Percentiles rank a stretch among this genome's conserved stretches.
These are phyloP conservation scores for Symmetrospora coprosmae DNA, from an alignment of 768 basidiomycete genomes.

Conservation along the genomic window DNA sequence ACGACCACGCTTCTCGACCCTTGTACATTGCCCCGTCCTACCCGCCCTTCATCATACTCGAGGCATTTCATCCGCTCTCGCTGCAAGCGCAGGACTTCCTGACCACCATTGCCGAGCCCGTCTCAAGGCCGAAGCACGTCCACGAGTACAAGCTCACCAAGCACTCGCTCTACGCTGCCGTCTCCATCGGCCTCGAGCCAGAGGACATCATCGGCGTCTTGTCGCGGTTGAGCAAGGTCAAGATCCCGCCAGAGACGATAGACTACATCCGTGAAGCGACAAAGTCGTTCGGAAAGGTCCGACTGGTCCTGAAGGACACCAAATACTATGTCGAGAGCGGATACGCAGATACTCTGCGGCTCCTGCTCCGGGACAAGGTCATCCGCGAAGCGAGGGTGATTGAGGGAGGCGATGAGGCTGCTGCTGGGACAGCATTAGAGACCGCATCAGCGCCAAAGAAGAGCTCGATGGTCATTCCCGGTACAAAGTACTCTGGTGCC, in stretches of 20 bases:
- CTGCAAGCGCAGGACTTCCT: slow-evolving; percentile 97
- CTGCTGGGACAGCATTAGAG: slow-evolving; percentile 43
- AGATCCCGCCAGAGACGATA: slow-evolving; percentile 73
- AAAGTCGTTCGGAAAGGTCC: slow-evolving; percentile 92
- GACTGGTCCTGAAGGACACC: slow-evolving; percentile 94
- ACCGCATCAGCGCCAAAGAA: slow-evolving; percentile 69
- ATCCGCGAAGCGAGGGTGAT: slow-evolving; percentile 69
- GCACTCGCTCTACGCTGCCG: slow-evolving; percentile 94
- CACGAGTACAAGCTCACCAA: slow-evolving; percentile 98
- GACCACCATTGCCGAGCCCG: slow-evolving; percentile 93
- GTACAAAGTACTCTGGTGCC: slow-evolving; percentile 49
- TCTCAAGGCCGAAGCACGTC: slow-evolving; percentile 95
- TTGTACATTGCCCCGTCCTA: slow-evolving; percentile 83
- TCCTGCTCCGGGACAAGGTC: slow-evolving; percentile 66
- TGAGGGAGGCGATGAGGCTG: slow-evolving; percentile 28
- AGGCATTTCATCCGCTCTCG: slow-evolving; percentile 93
- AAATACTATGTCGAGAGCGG: slow-evolving; percentile 92
- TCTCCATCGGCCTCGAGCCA: slow-evolving; percentile 93
- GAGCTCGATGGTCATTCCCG: slow-evolving; percentile 71
- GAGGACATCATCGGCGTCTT: slow-evolving; percentile 93
- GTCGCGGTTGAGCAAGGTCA: slow-evolving; percentile 45
- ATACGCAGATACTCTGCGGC: slow-evolving; percentile 81
- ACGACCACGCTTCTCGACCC: slow-evolving; percentile 80
- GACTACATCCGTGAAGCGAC: slow-evolving; percentile 84
- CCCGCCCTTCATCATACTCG: slow-evolving; percentile 72